A percentile compares a stretch with the other conserved stretches of the same genome.
phyloP scores from a whole-genome alignment of 2,329 filamentous ascomycete genomes.

The Claviceps monticola region DNA sequence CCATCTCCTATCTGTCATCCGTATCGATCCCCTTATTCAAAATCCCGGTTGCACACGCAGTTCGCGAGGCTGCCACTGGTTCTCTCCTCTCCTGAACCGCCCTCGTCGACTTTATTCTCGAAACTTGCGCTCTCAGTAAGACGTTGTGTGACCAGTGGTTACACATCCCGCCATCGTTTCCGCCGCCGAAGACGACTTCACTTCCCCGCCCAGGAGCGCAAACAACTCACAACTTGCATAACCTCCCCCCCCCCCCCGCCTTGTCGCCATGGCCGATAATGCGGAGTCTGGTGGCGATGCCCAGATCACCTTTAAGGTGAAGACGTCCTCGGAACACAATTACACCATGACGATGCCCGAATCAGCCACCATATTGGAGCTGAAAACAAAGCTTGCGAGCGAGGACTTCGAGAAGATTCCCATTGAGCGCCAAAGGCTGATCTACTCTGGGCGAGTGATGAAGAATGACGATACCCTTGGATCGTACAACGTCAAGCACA shows the following conservation, averaged over 20 bases:
- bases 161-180: background rate
- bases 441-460: conserved; percentile 93
- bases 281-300: conserved; percentile 47
- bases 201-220: background rate
- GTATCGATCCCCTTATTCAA: background rate
- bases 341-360: conserved; percentile 70
- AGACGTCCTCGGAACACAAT: conserved; percentile 83
- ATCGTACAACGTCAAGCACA: conserved; percentile 87
- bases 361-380: conserved; percentile 63
- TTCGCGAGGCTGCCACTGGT: background rate
- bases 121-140: background rate
- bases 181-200: background rate
- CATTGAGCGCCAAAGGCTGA: conserved; percentile 78
- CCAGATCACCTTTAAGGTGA: conserved; percentile 90
- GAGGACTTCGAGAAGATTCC: conserved; percentile 78
- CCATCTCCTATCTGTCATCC: background rate
- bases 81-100: background rate
- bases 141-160: background rate
- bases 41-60: background rate
- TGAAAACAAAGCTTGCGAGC: conserved; percentile 78
- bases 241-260: background rate
- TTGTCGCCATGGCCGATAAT: conserved; percentile 49
- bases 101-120: background rate
- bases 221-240: background rate
- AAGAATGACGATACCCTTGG: conserved; percentile 83